Evolutionary conservation across 2,329 filamentous ascomycete species (phyloP).

Genomic region (Colletotrichum viniferum): DNA sequence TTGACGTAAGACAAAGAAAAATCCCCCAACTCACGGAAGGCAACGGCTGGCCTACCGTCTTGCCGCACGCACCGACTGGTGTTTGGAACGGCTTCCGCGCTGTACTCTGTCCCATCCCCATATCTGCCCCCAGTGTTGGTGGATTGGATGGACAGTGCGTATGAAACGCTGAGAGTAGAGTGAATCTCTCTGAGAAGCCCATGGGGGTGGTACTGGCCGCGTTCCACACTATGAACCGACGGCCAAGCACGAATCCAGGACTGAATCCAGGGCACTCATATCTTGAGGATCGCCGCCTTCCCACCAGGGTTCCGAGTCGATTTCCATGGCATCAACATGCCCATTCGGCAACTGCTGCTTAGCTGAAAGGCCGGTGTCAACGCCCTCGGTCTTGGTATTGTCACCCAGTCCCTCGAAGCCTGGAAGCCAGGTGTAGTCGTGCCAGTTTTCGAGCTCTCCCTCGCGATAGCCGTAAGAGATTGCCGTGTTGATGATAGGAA

Average conservation of each 20-base stretch:
- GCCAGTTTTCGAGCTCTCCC: slow-evolving; percentile 73
- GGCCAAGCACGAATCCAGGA: slow-evolving; percentile 62
- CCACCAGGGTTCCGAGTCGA: slow-evolving; percentile 63
- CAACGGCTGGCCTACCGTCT: not conserved
- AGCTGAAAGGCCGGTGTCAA: slow-evolving; percentile 34
- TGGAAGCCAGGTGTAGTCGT: slow-evolving; percentile 61
- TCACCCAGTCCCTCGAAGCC: slow-evolving; percentile 4
- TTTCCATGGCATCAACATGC: slow-evolving; percentile 61
- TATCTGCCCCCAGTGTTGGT: not conserved
- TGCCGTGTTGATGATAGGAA: slow-evolving; percentile 74
- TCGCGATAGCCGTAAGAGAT: slow-evolving; percentile 76
- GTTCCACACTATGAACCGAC: slow-evolving; percentile 39
- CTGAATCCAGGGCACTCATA: slow-evolving; percentile 55
- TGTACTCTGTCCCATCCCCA: slow-evolving; percentile 7
- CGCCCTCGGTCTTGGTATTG: slow-evolving; percentile 22
- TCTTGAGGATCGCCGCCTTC: slow-evolving; percentile 62
- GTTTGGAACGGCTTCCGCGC: not conserved
- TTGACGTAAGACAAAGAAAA: not conserved
- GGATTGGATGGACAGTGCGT: not conserved
- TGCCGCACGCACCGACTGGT: not conserved
- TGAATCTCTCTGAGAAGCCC: not conserved
- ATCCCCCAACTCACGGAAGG: not conserved
- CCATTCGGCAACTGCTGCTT: slow-evolving; percentile 50
- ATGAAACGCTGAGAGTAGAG: slow-evolving; percentile 10
- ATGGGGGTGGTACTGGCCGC: not conserved